Percentiles rank a stretch among this genome's conserved stretches.
These are phyloP conservation scores for Stephanodiscus minutulus DNA, from an alignment of 108 stramenopile species.

Conservation along the genomic window DNA sequence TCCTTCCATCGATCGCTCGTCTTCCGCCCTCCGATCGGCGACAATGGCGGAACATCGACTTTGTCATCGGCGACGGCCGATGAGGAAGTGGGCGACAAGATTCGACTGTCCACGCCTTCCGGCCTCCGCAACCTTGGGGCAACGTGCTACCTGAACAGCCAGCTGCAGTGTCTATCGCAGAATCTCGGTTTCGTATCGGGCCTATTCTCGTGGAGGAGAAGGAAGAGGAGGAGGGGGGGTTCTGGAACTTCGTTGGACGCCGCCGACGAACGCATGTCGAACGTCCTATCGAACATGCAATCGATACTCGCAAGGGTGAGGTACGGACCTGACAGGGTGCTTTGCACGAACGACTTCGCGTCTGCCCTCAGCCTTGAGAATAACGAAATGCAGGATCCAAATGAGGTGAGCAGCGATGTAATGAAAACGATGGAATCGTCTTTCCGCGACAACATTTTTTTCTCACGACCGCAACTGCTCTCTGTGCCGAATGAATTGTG, in stretches of 20 bases:
- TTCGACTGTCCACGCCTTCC: slow-evolving; percentile 58
- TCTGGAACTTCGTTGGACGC: not conserved
- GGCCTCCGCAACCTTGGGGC: slow-evolving; percentile 87
- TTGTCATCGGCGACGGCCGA: not conserved
- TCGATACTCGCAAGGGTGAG: slow-evolving; percentile 66
- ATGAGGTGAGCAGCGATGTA: slow-evolving; percentile 56
- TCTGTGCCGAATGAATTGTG: not conserved
- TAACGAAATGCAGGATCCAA: slow-evolving; percentile 89
- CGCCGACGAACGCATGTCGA: slow-evolving; percentile 50
- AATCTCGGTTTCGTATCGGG: slow-evolving; percentile 77
- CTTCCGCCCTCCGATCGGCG: not conserved
- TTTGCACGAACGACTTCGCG: slow-evolving; percentile 73
- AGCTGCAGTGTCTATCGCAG: slow-evolving; percentile 86
- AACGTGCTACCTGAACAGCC: slow-evolving; percentile 89
- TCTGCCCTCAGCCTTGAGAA: slow-evolving; percentile 71
- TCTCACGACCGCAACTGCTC: slow-evolving; percentile 2
- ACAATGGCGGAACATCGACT: not conserved
- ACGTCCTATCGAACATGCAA: slow-evolving; percentile 68
- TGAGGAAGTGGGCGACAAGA: slow-evolving; percentile 5
- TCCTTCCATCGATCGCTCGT: slow-evolving; percentile 6
- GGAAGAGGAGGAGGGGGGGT: no score
- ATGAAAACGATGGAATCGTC: no score
- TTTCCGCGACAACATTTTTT: not conserved
- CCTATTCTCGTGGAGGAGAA: slow-evolving; percentile 67
- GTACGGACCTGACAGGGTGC: slow-evolving; percentile 54